Conservation (phyloP, 2,329 filamentous ascomycete species). For the Fusarium sp. region DNA sequence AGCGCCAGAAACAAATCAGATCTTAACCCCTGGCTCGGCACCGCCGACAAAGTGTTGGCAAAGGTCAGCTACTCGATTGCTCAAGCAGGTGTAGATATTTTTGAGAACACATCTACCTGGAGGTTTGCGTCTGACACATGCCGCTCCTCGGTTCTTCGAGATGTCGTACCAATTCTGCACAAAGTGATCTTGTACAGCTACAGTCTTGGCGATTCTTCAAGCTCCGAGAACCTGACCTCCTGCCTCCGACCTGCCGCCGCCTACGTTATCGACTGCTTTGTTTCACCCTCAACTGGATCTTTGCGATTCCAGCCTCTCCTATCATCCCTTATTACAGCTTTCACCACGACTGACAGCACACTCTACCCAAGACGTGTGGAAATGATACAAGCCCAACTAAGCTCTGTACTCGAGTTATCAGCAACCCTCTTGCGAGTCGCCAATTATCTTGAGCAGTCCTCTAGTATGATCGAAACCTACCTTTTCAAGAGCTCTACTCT, state of each 20-base stretch:
- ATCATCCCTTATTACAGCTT: constrained; percentile 70
- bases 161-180: constrained; percentile 78
- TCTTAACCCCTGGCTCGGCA: constrained; percentile 75
- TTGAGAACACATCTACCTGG: constrained; percentile 90
- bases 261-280: constrained; percentile 83
- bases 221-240: constrained; percentile 64
- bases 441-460: constrained; percentile 73
- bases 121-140: constrained; percentile 80
- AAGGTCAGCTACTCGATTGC: constrained; percentile 81
- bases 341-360: constrained; percentile 70
- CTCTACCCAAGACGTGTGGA: constrained; percentile 70
- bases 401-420: constrained; percentile 75
- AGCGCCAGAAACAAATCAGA: constrained; percentile 61
- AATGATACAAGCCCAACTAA: constrained; percentile 74
- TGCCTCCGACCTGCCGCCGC: constrained; percentile 80
- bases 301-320: constrained; percentile 84
- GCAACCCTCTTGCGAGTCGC: constrained; percentile 80
- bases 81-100: constrained; percentile 83
- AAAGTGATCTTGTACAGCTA: constrained; percentile 81
- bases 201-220: constrained; percentile 76
- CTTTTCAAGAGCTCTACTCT: constrained; percentile 86
- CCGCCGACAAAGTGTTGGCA: constrained; percentile 83
- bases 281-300: constrained; percentile 77
- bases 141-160: constrained; percentile 76
- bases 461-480: constrained; percentile 79